phyloP scores from a whole-genome alignment of 139 green algal species.

The Nannochloris sp. region DNA sequence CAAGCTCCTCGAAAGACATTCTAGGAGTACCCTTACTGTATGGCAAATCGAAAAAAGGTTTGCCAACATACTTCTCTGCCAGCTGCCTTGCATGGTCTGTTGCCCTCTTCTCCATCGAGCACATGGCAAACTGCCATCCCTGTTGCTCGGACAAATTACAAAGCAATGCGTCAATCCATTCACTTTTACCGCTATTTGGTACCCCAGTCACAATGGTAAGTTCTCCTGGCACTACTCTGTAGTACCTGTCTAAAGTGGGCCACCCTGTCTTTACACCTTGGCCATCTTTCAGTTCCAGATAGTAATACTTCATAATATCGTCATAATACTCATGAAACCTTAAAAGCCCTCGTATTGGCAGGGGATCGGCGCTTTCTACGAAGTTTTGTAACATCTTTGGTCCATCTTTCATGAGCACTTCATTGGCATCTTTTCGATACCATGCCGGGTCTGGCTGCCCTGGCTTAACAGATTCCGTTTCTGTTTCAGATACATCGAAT shows the following conservation, averaged over 20 bases:
- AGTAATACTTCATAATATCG: conserved; percentile 61
- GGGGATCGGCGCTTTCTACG: conserved; percentile 53
- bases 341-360: conserved; percentile 78
- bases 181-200: conserved; percentile 91
- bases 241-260: conserved; percentile 66
- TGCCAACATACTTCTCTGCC: conserved; percentile 75
- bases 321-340: conserved; percentile 45
- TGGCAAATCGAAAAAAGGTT: conserved; percentile 58
- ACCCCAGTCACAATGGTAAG: conserved; percentile 92
- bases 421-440: conserved; percentile 87
- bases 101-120: conserved; percentile 77
- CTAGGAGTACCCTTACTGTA: conserved; percentile 28
- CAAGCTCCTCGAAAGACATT: conserved; percentile 50
- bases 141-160: conserved; percentile 70
- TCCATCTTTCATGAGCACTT: conserved; percentile 72
- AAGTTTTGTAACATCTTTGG: conserved; percentile 37
- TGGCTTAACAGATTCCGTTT: not conserved
- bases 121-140: conserved; percentile 85
- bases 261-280: conserved; percentile 69
- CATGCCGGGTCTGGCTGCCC: not conserved
- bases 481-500: not conserved
- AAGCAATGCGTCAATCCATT: conserved; percentile 93
- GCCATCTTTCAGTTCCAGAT: conserved; percentile 28
- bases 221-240: conserved; percentile 82
- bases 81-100: conserved; percentile 75